Evolutionary conservation across 2,329 filamentous ascomycete species (phyloP).

Genomic region (Beauveria medogensis): DNA sequence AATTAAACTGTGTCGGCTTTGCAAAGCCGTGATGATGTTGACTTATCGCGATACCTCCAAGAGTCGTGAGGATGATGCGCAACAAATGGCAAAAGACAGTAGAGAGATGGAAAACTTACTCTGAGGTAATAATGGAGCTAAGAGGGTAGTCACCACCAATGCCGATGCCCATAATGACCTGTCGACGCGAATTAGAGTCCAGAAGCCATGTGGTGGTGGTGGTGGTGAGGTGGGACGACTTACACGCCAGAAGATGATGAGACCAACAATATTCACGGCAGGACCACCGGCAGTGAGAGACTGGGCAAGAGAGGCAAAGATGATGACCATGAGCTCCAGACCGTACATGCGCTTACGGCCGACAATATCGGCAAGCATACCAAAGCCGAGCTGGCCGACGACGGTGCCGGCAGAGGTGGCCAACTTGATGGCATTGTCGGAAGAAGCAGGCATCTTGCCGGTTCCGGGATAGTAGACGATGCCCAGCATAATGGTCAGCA

Average conservation of each 20-base stretch:
- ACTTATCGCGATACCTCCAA: too few relatives aligned
- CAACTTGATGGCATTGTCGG: slow-evolving; percentile 79
- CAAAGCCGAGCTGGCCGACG: slow-evolving; percentile 73
- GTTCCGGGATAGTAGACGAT: slow-evolving; percentile 61
- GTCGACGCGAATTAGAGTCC: not conserved
- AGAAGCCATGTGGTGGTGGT: not conserved
- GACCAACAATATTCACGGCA: slow-evolving; percentile 53
- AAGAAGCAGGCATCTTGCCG: slow-evolving; percentile 54
- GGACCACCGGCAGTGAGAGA: slow-evolving; percentile 56
- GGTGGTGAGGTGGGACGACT: not conserved
- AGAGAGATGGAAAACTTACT: slow-evolving; percentile 36
- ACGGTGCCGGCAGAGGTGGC: slow-evolving; percentile 78
- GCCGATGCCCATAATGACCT: slow-evolving; percentile 53
- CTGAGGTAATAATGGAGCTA: slow-evolving; percentile 75
- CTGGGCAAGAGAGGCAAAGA: slow-evolving; percentile 68
- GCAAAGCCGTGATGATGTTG: accelerated
- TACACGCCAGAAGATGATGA: slow-evolving; percentile 69
- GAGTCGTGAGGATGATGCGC: too few relatives aligned
- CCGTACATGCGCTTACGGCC: slow-evolving; percentile 69
- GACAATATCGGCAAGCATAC: slow-evolving; percentile 67
- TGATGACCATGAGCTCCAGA: slow-evolving; percentile 71
- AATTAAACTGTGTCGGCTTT: too few relatives aligned
- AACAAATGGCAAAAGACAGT: too few relatives aligned
- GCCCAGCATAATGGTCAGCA: slow-evolving; percentile 68
- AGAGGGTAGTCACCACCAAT: slow-evolving; percentile 62